Base-by-base conservation (phyloP, 345 rosid species). In the Barbarea vulgaris region DNA sequence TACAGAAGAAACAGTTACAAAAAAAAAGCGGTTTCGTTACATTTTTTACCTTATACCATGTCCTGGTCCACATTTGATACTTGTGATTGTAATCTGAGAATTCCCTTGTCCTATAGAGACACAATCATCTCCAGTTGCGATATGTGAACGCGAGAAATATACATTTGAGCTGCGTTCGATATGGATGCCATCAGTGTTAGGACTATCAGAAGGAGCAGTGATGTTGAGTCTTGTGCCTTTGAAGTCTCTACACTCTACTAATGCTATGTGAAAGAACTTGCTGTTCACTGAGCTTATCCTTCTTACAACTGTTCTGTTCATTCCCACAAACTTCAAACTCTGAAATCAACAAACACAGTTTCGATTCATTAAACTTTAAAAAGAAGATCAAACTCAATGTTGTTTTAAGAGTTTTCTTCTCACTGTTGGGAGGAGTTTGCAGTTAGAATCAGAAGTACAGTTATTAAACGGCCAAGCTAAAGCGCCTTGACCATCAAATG, bases 181-280 rank as follows among this genome's bases (percentile, higher is more conserved):
- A 27, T 87, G 86, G 59, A 86, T 83, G 42, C 90, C 95, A 58
- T 86, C 89, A 0, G 92, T 89, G 79, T 89, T 89, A 0, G 89
- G 95, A 55, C 95, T 89, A 18, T 81, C 56, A 1, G 22, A 57
- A 2, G 92, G 89, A 14, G 92, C 89, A 8, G 34, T 22, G 19
- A 87, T 65, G n/a, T 64, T 80, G 13, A 80, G 75, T 37, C 79
- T 64, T 47, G 82, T 79, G 2, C 85, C 87, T 83, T 77, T 85
- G 72, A 84, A 86, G 69, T 85, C 78, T 46, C 64, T 80, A 44
- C 91, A 86, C 57, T 76, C 84, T 2, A 88, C 88, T 54, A 87
- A 74, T 28, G 87, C 87, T 14, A 88, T 77, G 59, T 87, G 91
- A 55, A 89, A 88, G 78, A 84, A 84, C 77, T 85, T 84, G 89